Percentiles rank a stretch among this genome's conserved stretches.
Evolutionary conservation across 2,329 filamentous ascomycete species (phyloP).

Genomic region (Fusarium circinatum): DNA sequence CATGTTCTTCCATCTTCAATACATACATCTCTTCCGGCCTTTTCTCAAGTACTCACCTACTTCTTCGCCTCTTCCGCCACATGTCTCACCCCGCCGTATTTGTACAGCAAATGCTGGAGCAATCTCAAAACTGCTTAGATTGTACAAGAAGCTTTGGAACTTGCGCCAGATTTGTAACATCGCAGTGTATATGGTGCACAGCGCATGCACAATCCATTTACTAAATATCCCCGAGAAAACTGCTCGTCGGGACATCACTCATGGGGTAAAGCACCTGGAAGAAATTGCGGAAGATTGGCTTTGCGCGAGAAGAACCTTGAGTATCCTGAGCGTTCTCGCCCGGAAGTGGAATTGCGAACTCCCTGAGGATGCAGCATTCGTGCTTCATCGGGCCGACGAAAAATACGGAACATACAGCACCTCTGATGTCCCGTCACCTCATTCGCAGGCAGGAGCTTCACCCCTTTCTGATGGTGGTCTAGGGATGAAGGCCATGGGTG

Average conservation of each 20-base stretch:
- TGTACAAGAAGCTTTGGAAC: constrained; percentile 93
- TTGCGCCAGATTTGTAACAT: constrained; percentile 96
- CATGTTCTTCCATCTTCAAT: constrained; percentile 97
- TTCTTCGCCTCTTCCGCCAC: constrained; percentile 83
- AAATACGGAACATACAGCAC: constrained; percentile 80
- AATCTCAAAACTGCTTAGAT: constrained; percentile 91
- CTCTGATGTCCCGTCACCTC: constrained; percentile 68
- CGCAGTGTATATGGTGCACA: constrained; percentile 94
- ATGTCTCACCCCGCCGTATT: constrained; percentile 89
- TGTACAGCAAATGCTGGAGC: constrained; percentile 89
- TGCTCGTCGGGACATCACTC: constrained; percentile 86
- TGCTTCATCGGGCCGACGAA: constrained; percentile 81
- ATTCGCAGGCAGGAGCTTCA: constrained; percentile 47
- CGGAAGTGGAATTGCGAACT: constrained; percentile 91
- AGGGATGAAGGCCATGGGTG: constrained; percentile 38
- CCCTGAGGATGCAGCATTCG: constrained; percentile 81
- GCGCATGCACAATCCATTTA: constrained; percentile 92
- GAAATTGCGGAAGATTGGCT: constrained; percentile 97
- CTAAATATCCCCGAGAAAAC: constrained; percentile 94
- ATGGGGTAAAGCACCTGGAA: constrained; percentile 90
- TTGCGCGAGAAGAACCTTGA: constrained; percentile 84
- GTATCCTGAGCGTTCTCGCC: constrained; percentile 84
- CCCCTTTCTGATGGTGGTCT: constrained; percentile 46
- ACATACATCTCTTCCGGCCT: constrained; percentile 94
- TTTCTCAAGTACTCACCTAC: constrained; percentile 90